Conservation (phyloP, 78 protist genomes). For the Dictyostelium discoideum region DNA sequence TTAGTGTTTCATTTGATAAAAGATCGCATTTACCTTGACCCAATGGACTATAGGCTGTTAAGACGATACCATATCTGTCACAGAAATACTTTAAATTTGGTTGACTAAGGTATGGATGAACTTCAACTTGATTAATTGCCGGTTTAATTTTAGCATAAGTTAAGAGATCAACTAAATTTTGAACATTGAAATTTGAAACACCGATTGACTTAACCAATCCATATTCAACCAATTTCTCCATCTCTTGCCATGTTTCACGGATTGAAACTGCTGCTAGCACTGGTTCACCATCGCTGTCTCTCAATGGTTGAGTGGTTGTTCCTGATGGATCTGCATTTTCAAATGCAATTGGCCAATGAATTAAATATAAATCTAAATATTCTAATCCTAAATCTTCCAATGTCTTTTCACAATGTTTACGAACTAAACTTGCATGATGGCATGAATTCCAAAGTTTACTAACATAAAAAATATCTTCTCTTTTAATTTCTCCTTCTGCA, state of each 20-base stretch:
- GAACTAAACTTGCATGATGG: conserved; percentile 32
- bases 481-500: conserved; percentile 20
- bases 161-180: conserved; percentile 40
- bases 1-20: not conserved
- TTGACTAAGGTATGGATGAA: conserved; percentile 56
- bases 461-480: conserved; percentile 81
- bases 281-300: not conserved
- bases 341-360: conserved; percentile 86
- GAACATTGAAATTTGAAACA: conserved; percentile 73
- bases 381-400: conserved; percentile 39
- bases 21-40: not conserved
- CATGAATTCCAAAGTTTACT: conserved; percentile 60
- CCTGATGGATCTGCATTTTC: conserved; percentile 5
- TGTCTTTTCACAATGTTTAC: conserved; percentile 54
- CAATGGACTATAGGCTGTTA: conserved; percentile 57
- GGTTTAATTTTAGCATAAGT: conserved; percentile 47
- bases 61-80: not conserved
- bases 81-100: conserved; percentile 14
- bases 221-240: conserved; percentile 59
- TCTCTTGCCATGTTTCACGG: conserved; percentile 54
- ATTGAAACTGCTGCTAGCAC: not conserved
- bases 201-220: conserved; percentile 75
- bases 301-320: not conserved
- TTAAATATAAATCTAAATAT: conserved; percentile 79
- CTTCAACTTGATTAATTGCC: conserved; percentile 85